Conservation (phyloP, 495 filamentous ascomycete genomes). For the Poronia punctata region DNA sequence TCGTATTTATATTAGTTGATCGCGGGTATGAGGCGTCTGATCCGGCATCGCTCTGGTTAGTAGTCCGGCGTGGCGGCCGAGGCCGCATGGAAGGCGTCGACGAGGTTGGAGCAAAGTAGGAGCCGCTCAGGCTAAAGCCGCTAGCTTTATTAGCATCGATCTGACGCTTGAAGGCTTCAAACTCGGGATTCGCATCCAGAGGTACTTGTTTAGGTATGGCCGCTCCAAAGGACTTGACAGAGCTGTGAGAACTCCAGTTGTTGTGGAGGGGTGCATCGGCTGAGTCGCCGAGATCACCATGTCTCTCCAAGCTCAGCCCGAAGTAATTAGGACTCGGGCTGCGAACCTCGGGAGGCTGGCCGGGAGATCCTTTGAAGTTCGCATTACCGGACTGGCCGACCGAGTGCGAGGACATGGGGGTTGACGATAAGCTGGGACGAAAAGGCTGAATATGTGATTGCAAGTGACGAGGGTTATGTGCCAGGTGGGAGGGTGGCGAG, state of each 20-base stretch:
- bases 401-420: slow-evolving; percentile 39
- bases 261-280: slow-evolving; percentile 48
- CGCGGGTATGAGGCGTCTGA: slow-evolving; percentile 22
- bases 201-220: slow-evolving; percentile 62
- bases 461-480: slow-evolving; percentile 29
- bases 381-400: slow-evolving; percentile 38
- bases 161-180: slow-evolving; percentile 66
- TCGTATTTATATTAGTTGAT: slow-evolving; percentile 10
- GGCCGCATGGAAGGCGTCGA: slow-evolving; percentile 29
- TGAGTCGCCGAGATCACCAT: slow-evolving; percentile 52
- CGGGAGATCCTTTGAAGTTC: slow-evolving; percentile 25
- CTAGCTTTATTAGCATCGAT: slow-evolving; percentile 51
- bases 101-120: slow-evolving; percentile 33
- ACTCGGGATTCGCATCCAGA: slow-evolving; percentile 66
- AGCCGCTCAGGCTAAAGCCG: slow-evolving; percentile 45
- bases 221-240: slow-evolving; percentile 59
- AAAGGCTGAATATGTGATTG: slow-evolving; percentile 35
- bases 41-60: slow-evolving; percentile 29
- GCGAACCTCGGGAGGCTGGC: slow-evolving; percentile 31
- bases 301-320: slow-evolving; percentile 56
- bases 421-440: slow-evolving; percentile 29
- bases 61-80: slow-evolving; percentile 31
- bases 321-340: slow-evolving; percentile 77
- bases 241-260: slow-evolving; percentile 65
- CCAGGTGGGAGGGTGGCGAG: slow-evolving; percentile 28